Evolutionary conservation across 345 rosid genomes (phyloP).

Genomic region (Gossypium herbaceum): DNA sequence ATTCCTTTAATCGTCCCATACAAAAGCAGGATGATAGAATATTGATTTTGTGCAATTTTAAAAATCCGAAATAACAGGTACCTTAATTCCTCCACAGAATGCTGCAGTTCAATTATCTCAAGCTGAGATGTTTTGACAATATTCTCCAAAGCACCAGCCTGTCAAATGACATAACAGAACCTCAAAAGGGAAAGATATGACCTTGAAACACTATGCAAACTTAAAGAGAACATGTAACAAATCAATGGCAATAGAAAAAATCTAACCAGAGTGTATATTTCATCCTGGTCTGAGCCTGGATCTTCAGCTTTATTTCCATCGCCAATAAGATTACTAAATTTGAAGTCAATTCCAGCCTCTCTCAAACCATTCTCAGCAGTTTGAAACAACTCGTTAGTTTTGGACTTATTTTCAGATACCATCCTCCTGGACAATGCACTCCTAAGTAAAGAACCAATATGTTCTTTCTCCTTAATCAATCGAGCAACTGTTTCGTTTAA

Average conservation of each 20-base stretch:
- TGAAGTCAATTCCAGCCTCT: slow-evolving; percentile 70
- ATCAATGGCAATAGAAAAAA: slow-evolving; percentile 17
- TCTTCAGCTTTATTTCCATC: slow-evolving; percentile 34
- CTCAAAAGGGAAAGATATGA: slow-evolving; percentile 15
- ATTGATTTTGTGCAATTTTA: not conserved
- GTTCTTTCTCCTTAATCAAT: slow-evolving; percentile 83
- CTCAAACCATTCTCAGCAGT: slow-evolving; percentile 84
- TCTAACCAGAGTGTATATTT: slow-evolving; percentile 75
- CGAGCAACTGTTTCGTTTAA: slow-evolving; percentile 65
- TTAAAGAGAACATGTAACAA: slow-evolving; percentile 5
- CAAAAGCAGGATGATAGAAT: not conserved
- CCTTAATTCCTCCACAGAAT: slow-evolving; percentile 80
- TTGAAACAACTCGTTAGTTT: slow-evolving; percentile 60
- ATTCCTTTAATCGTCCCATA: not conserved
- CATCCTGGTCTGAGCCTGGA: slow-evolving; percentile 59
- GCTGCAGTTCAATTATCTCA: slow-evolving; percentile 73
- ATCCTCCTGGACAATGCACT: slow-evolving; percentile 81
- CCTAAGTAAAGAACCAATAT: slow-evolving; percentile 76
- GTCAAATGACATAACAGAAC: slow-evolving; percentile 16
- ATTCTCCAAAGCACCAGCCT: slow-evolving; percentile 97
- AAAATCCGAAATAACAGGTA: slow-evolving; percentile 18
- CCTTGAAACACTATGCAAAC: slow-evolving; percentile 1
- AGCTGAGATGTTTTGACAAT: slow-evolving; percentile 89
- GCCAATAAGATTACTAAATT: slow-evolving; percentile 42
- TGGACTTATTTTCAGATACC: slow-evolving; percentile 49